Evolutionary conservation across 2,329 filamentous ascomycete species (phyloP).

Genomic region (Penicillium sp.): DNA sequence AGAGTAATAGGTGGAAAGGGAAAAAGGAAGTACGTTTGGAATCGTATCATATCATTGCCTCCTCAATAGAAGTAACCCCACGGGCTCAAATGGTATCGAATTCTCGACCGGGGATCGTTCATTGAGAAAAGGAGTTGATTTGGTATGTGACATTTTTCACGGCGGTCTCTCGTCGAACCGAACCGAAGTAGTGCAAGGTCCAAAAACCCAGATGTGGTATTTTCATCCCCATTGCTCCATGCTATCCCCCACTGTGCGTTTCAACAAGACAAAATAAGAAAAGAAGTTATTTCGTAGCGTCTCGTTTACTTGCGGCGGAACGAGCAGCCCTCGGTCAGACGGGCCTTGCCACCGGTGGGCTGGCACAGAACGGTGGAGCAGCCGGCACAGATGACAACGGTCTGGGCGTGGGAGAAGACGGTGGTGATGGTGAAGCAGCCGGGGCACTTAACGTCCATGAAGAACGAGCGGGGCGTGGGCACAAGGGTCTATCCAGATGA

Average conservation of each 20-base stretch:
- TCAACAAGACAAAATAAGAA: slow-evolving; percentile 30
- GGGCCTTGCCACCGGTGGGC: slow-evolving; percentile 97
- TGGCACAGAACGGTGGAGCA: slow-evolving; percentile 99
- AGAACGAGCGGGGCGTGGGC: slow-evolving; percentile 96
- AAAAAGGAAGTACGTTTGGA: slow-evolving; percentile 16
- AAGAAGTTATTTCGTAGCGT: slow-evolving; percentile 27
- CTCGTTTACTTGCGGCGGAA: slow-evolving; percentile 95
- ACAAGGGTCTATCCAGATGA: slow-evolving; percentile 72
- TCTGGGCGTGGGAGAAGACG: slow-evolving; percentile 99
- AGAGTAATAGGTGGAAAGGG: slow-evolving; percentile 23
- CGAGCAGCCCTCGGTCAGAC: slow-evolving; percentile 99
- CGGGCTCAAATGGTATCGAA: not conserved
- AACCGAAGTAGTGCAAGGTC: slow-evolving; percentile 21
- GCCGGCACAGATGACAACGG: slow-evolving; percentile 99
- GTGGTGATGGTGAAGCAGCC: slow-evolving; percentile 99
- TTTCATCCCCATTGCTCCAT: slow-evolving; percentile 32
- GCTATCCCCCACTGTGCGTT: slow-evolving; percentile 28
- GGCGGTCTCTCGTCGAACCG: slow-evolving; percentile 22
- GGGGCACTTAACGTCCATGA: slow-evolving; percentile 99
- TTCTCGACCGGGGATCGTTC: slow-evolving; percentile 1
- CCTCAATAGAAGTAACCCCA: slow-evolving; percentile 4
- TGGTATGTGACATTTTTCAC: slow-evolving; percentile 30
- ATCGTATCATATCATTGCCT: slow-evolving; percentile 26
- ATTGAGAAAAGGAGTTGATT: slow-evolving; percentile 19
- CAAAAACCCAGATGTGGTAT: slow-evolving; percentile 29